Evolutionary conservation across 257 asterid genomes (phyloP).

Genomic region (Ilex aquifolium): DNA sequence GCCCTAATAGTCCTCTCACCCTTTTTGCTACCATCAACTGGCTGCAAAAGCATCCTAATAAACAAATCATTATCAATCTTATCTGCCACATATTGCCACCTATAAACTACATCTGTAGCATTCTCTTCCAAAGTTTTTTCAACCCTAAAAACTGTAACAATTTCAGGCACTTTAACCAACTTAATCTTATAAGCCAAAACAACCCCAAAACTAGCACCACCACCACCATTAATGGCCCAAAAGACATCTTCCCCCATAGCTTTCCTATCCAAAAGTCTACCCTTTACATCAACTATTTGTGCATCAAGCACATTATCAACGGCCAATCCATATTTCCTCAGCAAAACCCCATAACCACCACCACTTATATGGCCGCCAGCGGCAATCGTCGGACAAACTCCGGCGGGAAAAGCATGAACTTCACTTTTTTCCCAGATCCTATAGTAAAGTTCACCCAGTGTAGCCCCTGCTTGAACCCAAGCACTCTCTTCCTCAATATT

Average conservation of each 20-base stretch:
- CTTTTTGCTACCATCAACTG: not conserved
- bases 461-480: not conserved
- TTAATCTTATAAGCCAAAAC: not conserved
- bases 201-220: not conserved
- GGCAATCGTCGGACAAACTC: not conserved
- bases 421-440: not conserved
- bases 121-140: no score
- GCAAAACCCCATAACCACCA: not conserved
- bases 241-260: not conserved
- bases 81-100: not conserved
- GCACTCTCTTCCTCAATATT: not conserved
- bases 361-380: not conserved
- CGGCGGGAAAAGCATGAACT: not conserved
- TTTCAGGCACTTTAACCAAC: not conserved
- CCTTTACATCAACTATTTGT: not conserved
- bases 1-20: slow-evolving; percentile 1
- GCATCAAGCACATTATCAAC: not conserved
- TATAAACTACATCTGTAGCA: not conserved
- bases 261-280: not conserved
- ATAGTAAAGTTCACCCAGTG: not conserved
- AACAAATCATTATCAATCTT: not conserved
- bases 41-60: not conserved
- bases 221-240: not conserved
- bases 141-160: no score
- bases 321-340: not conserved